These are phyloP conservation scores for Ilyonectria mors-panacis DNA, from an alignment of 2,329 filamentous ascomycete genomes.

Conservation along the genomic window DNA sequence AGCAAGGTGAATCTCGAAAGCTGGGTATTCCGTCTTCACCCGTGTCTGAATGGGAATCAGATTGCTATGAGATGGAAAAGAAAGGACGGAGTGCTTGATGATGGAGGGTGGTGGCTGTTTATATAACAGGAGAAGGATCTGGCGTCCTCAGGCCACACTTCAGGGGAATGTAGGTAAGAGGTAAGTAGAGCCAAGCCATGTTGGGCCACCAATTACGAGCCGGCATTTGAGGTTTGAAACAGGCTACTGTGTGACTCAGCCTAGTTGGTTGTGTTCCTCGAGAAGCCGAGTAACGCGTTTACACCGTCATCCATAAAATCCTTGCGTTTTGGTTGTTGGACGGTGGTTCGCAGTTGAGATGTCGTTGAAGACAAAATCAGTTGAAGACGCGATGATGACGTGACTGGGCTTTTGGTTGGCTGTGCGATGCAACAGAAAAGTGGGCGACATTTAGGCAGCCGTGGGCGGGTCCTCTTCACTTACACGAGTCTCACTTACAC, in stretches of 20 bases:
- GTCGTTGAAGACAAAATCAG: too few relatives aligned
- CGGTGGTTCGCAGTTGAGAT: too few relatives aligned
- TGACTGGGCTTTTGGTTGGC: not conserved
- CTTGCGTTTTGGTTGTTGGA: too few relatives aligned
- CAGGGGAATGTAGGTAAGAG: too few relatives aligned
- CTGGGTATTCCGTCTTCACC: not conserved
- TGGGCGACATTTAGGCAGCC: not conserved
- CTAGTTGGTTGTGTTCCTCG: not conserved
- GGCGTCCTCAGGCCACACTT: constrained; percentile 43
- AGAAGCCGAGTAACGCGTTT: not conserved
- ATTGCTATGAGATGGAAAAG: constrained; percentile 12
- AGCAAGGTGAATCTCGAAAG: not conserved
- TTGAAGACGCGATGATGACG: not conserved
- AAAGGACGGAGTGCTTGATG: not conserved
- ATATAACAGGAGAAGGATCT: constrained; percentile 30
- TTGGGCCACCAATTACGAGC: not conserved
- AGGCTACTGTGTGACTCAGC: not conserved
- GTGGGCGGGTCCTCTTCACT: not conserved
- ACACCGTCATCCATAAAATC: too few relatives aligned
- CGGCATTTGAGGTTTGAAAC: not conserved
- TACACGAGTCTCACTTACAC: not conserved
- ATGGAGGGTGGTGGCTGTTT: constrained; percentile 4
- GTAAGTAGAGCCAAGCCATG: not conserved
- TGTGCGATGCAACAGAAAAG: not conserved
- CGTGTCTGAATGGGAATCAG: not conserved